Evolutionary conservation across 208 protist species (phyloP).

Genomic region (Acanthamoeba healyi): DNA sequence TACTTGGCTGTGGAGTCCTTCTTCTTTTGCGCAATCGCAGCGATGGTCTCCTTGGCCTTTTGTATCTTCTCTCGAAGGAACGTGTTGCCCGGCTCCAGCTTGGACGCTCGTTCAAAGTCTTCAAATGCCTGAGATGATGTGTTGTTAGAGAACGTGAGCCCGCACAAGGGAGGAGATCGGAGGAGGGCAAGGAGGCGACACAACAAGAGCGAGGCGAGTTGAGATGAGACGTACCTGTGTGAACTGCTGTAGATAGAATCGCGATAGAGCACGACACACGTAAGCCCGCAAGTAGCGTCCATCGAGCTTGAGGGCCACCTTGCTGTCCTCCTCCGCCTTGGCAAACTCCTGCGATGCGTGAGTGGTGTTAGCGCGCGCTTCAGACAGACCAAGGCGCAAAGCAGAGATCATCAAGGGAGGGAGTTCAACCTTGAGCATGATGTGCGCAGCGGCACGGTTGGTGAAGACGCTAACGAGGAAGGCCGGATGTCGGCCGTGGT

Average conservation of each 20-base stretch:
- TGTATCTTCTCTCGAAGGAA: slow-evolving; percentile 41
- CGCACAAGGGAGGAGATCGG: too few species aligned
- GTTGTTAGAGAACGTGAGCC: background rate
- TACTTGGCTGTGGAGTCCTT: slow-evolving; percentile 56
- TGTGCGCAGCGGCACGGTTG: slow-evolving; percentile 42
- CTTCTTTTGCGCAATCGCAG: slow-evolving; percentile 63
- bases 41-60: slow-evolving; percentile 61
- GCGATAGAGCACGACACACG: slow-evolving; percentile 33
- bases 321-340: slow-evolving; percentile 65
- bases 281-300: slow-evolving; percentile 22
- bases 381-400: too few species aligned
- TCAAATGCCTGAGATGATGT: background rate
- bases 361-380: background rate
- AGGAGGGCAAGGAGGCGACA: background rate
- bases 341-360: slow-evolving; percentile 28
- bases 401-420: too few species aligned
- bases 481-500: slow-evolving; percentile 39
- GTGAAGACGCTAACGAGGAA: slow-evolving; percentile 61
- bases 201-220: background rate
- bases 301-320: slow-evolving; percentile 59
- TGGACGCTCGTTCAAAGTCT: slow-evolving; percentile 43
- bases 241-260: slow-evolving; percentile 59
- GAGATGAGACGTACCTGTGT: slow-evolving; percentile 1
- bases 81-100: slow-evolving; percentile 58
- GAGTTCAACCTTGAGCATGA: slow-evolving; percentile 55